Evolutionary conservation across 2,329 filamentous ascomycete genomes (phyloP), one percentile per base, ranked within the genome.

Genomic region (Colletotrichum karsti): DNA sequence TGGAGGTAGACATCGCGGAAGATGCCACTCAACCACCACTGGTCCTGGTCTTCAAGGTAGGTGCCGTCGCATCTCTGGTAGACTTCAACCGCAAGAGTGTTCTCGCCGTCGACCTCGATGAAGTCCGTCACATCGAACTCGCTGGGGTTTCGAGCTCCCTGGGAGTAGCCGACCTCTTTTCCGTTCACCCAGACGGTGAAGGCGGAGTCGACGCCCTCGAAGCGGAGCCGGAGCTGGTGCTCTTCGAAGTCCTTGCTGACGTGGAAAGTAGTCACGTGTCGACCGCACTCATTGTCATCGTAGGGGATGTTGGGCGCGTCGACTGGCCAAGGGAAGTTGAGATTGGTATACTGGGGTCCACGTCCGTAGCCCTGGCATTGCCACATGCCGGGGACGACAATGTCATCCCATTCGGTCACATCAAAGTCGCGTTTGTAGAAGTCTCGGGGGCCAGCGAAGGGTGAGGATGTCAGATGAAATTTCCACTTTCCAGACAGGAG

Each of bases 151-250:
- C 92, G 84, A 5, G 89, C 89, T 1, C 92, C 92, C 74, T 94
- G 91, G 1, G 88, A 89, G 74, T 94, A 94, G 1, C 92, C 92
- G 7, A 93, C 85, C 51, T 90, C 81, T 10, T 81, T 78, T 0
- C 90, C 90, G 73, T 94, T 94, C 4, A 94, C 74, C 85, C 88
- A 93, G 2, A 93, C 82, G 71, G 91, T 89, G 70, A 92, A 94
- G 0, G 91, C 88, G 48, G 90, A 88, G 73, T 94, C 92, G 0
- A 94, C 91, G 0, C 92, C 92, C 71, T 94, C 92, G 65, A 94
- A 94, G 4, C 91, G 83, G 5, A 94, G 78, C n/a, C 91, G 82
- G 13, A 92, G 81, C 71, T 92, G 89, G 26, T 84, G 77, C 5
- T 78, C 80, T n/a, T 80, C 78, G 54, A 82, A 85, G 7, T 81